Evolutionary conservation across 176 grass and related monocot genomes (phyloP), one percentile per base, ranked within the genome.

Genomic region (bread wheat (Triticum aestivum)): DNA sequence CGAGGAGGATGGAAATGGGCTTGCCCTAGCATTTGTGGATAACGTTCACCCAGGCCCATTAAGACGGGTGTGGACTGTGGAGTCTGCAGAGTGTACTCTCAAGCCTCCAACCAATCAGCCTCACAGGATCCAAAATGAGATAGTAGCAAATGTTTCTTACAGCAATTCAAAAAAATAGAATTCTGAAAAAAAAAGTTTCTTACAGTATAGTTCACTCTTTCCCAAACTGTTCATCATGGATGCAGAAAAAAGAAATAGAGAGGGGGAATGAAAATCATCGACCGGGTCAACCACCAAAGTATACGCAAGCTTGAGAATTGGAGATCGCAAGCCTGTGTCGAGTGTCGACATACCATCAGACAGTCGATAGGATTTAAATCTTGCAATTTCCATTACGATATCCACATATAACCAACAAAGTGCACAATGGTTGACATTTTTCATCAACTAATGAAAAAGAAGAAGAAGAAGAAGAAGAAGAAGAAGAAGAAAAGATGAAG

Each of bases 321-420:
- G 49, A 10, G 64, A 61, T 6, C 11, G 6, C 44, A 38, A 3
- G 27, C 47, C 11, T 52, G 69, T 49, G 38, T 4, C 5, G 14
- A 32, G 38, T 39, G 37, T 24, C 34, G 34, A 35, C 34, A 83
- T n/a, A 27, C 23, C 6, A 18, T 67, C 67, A 56, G 1, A 24
- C 73, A 67, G 18, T 17, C 15, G 47, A 30, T 9, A 26, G 11
- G 34, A 10, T 63, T 80, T 27, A 72, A 70, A 88, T 42, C 52
- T 14, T 81, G 41, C 65, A 72, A 44, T 83, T 91, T 81, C 10
- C 30, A 88, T 77, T 88, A 88, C 64, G 21, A 54, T 88, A 88
- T 65, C 90, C 71, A 82, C 86, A 86, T 82, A 82, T 86, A 61
- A 74, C 72, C 26, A 23, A 21, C 65, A 73, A 69, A 80, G 14